phyloP scores from a whole-genome alignment of 805 yeast genomes.

The Wickerhamomyces chambardii region DNA sequence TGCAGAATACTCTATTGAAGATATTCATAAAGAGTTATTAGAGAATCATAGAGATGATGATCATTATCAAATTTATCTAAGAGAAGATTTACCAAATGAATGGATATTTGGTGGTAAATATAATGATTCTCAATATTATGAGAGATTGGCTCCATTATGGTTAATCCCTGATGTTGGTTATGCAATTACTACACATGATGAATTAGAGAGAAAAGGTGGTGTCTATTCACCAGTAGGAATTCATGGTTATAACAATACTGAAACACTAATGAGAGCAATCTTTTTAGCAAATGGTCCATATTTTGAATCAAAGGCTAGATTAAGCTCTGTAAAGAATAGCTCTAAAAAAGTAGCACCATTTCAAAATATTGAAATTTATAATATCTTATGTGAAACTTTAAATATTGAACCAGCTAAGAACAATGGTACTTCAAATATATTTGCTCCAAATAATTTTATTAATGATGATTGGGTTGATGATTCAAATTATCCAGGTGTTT shows the following conservation, averaged over 20 bases:
- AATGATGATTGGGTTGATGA: slow-evolving; percentile 38
- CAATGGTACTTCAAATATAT: slow-evolving; percentile 39
- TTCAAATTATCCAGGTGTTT: slow-evolving; percentile 38
- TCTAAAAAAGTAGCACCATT: slow-evolving; percentile 45
- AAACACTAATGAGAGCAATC: slow-evolving; percentile 73
- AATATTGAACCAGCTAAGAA: slow-evolving; percentile 41
- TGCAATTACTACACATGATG: slow-evolving; percentile 52
- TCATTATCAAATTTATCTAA: slow-evolving; percentile 37
- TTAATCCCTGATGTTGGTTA: slow-evolving; percentile 79
- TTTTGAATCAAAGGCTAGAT: slow-evolving; percentile 31
- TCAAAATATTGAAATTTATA: slow-evolving; percentile 63
- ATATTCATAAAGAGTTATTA: slow-evolving; percentile 34
- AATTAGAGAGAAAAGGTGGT: slow-evolving; percentile 28
- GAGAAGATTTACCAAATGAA: slow-evolving; percentile 41
- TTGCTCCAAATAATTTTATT: slow-evolving; percentile 20
- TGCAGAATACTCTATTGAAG: slow-evolving; percentile 26
- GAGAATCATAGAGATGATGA: slow-evolving; percentile 12
- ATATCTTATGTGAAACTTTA: slow-evolving; percentile 62
- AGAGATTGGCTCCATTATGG: slow-evolving; percentile 81
- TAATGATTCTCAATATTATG: slow-evolving; percentile 24
- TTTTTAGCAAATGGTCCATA: slow-evolving; percentile 80
- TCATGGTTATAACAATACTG: slow-evolving; percentile 78
- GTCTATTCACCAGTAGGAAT: slow-evolving; percentile 39
- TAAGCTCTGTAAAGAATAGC: no score
- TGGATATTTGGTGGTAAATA: slow-evolving; percentile 22